A percentile compares a stretch with the other conserved stretches of the same genome.
Evolutionary conservation across 176 grass and related monocot species (phyloP).

Genomic region (Poa annua): DNA sequence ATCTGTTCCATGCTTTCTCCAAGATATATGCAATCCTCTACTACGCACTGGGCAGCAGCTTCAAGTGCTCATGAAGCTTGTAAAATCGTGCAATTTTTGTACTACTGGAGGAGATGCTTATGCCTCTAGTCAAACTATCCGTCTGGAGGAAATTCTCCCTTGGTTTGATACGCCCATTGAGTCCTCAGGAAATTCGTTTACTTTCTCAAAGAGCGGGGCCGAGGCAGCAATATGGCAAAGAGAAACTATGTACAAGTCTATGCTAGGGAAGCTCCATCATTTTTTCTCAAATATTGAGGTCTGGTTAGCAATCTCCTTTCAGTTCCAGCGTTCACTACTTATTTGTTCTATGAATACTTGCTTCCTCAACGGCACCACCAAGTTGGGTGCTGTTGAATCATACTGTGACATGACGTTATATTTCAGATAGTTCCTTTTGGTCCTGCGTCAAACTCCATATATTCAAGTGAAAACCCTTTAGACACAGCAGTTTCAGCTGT

Average conservation of each 20-base stretch:
- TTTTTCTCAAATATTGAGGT: constrained; percentile 66
- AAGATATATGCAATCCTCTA: constrained; percentile 73
- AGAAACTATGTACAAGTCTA: constrained; percentile 70
- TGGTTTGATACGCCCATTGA: constrained; percentile 60
- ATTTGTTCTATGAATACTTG: constrained; percentile 1
- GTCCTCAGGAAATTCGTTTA: constrained; percentile 67
- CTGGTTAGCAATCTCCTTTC: constrained; percentile 40
- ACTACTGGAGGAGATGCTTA: constrained; percentile 50
- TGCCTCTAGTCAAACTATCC: constrained; percentile 39
- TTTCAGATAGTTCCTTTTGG: constrained; percentile 68
- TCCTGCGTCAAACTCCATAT: constrained; percentile 38
- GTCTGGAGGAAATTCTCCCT: constrained; percentile 74
- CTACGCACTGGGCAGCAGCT: constrained; percentile 82
- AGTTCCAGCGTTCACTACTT: constrained; percentile 19
- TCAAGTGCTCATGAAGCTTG: constrained; percentile 95
- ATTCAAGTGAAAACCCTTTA: constrained; percentile 39
- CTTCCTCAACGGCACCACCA: constrained; percentile 22
- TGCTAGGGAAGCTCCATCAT: constrained; percentile 67
- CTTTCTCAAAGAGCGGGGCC: constrained; percentile 70
- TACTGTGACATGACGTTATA: constrained; percentile 31
- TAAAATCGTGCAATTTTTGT: constrained; percentile 72
- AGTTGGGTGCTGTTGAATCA: constrained; percentile 30
- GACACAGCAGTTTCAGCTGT: constrained; percentile 45
- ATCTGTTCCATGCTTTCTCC: constrained; percentile 88
- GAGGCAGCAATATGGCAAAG: constrained; percentile 67